Evolutionary conservation across 2,329 filamentous ascomycete genomes (phyloP), one percentile per base, ranked within the genome.

Genomic region (Anisogramma anomala): DNA sequence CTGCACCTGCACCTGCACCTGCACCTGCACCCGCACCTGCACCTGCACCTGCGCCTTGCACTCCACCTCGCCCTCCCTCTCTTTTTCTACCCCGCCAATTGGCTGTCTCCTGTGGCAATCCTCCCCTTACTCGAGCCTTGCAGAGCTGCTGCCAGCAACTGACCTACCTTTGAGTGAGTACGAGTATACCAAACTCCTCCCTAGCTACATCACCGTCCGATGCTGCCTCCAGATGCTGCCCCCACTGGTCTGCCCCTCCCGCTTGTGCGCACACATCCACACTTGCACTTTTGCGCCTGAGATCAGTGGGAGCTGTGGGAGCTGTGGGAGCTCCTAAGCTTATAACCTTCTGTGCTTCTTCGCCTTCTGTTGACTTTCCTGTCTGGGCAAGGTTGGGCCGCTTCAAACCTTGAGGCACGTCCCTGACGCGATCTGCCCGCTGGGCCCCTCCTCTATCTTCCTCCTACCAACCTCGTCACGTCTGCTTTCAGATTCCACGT

Each of bases 91-190:
- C 20, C n/a, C 20, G 22, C 38, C 41, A 47, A 44, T 47, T 47
- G 44, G 41, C 15, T 28, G 19, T 19, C 28, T 27, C 17, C 33
- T 17, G 25, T 36, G 35, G 37, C 31, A 36, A 14, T 36, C 38
- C 27, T 25, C 3, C 14, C 33, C 26, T 39, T 27, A 28, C 30
- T 36, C 25, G 32, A 34, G 37, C 37, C 33, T 36, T 37, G 35
- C 23, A 47, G 37, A 19, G 35, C 35, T 18, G 39, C 41, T 36
- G 34, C 44, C 13, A 35, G 33, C 41, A 32, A 37, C 35, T 44
- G 44, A 43, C 33, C 31, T 43, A n/a, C n/a, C n/a, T 43, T 15
- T 25, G 23, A 15, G 45, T 47, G 31, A 44, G 45, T 47, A 18
- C 27, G 18, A 19, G 33, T 15, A 20, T n/a, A 13, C 26, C 23